phyloP scores from a whole-genome alignment of 1,284 basidiomycete species.

The Marasmius tenuissimus region DNA sequence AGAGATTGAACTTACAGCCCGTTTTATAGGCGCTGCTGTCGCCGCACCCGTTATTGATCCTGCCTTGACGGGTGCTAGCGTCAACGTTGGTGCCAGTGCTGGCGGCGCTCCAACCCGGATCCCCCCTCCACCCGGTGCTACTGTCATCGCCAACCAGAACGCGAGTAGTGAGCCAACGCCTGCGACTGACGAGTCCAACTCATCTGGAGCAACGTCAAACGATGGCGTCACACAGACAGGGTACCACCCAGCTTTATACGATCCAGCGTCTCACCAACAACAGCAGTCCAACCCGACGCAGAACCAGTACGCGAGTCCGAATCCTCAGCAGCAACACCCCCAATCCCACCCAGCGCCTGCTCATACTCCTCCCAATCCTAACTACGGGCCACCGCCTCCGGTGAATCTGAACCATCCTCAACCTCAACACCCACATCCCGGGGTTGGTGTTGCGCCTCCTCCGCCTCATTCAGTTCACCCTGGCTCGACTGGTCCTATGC shows the following conservation, averaged over 20 bases:
- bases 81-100: neutral
- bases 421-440: conserved; percentile 9
- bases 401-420: conserved; percentile 16
- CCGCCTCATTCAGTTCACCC: too few relatives aligned
- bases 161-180: neutral
- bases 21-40: neutral
- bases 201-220: too few relatives aligned
- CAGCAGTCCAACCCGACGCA: too few relatives aligned
- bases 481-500: neutral
- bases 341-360: neutral
- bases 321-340: neutral
- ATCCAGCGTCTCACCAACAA: neutral
- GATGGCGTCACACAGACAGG: too few relatives aligned
- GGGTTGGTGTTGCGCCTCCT: too few relatives aligned
- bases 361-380: too few relatives aligned
- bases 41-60: conserved; percentile 7
- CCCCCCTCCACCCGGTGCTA: conserved; percentile 2
- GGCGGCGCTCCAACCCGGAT: neutral
- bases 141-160: conserved; percentile 1
- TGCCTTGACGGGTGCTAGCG: conserved; percentile 9
- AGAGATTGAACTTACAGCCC: too few relatives aligned
- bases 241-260: too few relatives aligned
- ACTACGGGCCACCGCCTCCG: neutral
- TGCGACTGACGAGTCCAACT: neutral
- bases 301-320: neutral